Conservation (phyloP, 495 filamentous ascomycete species). For the Aspergillus kassunensis region DNA sequence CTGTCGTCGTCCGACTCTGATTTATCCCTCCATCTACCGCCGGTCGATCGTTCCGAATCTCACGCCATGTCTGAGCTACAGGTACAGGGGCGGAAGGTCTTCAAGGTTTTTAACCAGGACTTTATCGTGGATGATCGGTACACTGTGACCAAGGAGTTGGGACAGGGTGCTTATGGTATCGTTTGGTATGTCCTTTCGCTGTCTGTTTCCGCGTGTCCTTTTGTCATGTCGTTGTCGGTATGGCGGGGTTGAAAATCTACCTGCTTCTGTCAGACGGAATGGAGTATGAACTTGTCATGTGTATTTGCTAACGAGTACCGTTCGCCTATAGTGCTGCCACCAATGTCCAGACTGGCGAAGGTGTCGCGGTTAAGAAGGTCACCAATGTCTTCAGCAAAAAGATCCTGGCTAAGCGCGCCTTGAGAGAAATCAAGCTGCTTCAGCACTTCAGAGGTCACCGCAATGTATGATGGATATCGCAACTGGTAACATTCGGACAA, state of each 20-base stretch:
- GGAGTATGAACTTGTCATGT: neutral
- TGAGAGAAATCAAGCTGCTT: conserved; percentile 97
- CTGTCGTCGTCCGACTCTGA: neutral
- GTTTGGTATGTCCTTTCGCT: conserved; percentile 71
- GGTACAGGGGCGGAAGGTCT: conserved; percentile 85
- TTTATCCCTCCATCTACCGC: neutral
- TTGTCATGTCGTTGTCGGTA: neutral
- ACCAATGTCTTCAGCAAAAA: conserved; percentile 99
- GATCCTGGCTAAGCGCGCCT: conserved; percentile 94
- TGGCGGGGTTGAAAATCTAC: neutral
- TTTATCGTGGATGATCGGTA: conserved; percentile 98
- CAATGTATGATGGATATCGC: conserved; percentile 61
- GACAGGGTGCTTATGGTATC: conserved; percentile 97
- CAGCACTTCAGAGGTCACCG: conserved; percentile 94
- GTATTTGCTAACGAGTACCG: neutral
- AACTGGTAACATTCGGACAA: no score
- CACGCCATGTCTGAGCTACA: conserved; percentile 67
- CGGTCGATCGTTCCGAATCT: conserved; percentile 12
- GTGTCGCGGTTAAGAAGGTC: conserved; percentile 99
- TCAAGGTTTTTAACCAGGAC: conserved; percentile 99
- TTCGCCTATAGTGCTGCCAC: conserved; percentile 68
- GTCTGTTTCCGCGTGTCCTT: neutral
- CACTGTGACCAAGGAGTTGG: conserved; percentile 96
- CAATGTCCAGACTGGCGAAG: conserved; percentile 85
- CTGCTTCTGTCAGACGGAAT: neutral